phyloP scores from a whole-genome alignment of 805 yeast species.

The Saturnispora serradocipensis region DNA sequence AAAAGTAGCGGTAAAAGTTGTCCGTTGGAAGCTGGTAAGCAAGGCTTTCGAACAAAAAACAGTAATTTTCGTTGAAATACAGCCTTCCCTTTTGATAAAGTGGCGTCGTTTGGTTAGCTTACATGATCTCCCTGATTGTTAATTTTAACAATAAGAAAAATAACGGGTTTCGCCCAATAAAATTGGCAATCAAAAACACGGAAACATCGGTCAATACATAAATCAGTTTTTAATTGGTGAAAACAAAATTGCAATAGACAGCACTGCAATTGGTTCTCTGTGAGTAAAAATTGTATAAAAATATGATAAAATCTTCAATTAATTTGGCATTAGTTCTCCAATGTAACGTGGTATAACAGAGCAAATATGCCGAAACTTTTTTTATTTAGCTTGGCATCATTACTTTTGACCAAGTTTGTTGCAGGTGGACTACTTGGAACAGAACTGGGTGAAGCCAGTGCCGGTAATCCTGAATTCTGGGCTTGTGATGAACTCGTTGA shows the following conservation, averaged over 20 bases:
- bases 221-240: background rate
- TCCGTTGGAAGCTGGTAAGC: no score
- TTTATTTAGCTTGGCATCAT: background rate
- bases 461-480: conserved; percentile 13
- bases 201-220: background rate
- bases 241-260: background rate
- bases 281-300: background rate
- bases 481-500: conserved; percentile 11
- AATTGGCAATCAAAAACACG: background rate
- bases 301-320: background rate
- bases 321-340: background rate
- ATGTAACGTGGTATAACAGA: background rate
- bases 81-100: background rate
- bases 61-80: background rate
- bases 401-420: background rate
- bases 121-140: background rate
- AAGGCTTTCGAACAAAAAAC: no score
- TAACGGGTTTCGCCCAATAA: background rate
- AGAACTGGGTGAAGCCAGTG: background rate
- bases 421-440: conserved; percentile 3
- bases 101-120: background rate
- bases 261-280: background rate
- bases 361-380: background rate
- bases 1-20: no score
- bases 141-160: background rate